Evolutionary conservation across 2,329 filamentous ascomycete genomes (phyloP), one percentile per base, ranked within the genome.

Genomic region (Arthrinium phaeospermum): DNA sequence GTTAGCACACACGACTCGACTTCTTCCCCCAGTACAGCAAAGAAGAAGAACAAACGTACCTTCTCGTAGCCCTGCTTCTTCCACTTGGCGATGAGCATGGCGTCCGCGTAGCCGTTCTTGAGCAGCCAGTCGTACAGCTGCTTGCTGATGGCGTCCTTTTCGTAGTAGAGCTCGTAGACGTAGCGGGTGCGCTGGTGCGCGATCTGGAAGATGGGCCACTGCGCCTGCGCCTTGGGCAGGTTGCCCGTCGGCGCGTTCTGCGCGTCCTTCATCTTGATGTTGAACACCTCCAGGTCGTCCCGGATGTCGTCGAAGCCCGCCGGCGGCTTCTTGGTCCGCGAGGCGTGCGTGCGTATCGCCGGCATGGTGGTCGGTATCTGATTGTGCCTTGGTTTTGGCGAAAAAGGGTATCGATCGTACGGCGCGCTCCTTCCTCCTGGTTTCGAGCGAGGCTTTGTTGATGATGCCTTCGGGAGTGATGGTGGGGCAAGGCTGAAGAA

Each of bases 31-130:
- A n/a, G 37, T 67, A 22, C 3, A n/a, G n/a, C 8, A 27, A 68
- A 70, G 70, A 73, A 30, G 46, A 10, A 74, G 16, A 64, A 6
- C 49, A 30, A 12, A 41, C 34, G 41, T 82, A 94, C 94, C 91
- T 98, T 98, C 84, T 99, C 96, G 80, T 99, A 99, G 22, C 96
- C 96, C 79, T 97, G 93, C 86, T 99, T 99, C 90, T 99, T 99
- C 96, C 96, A 99, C 86, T 99, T 99, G 19, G 96, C 96, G 80
- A 99, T 98, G 80, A 99, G 86, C 86, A 95, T 96, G 67, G 94
- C 91, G 83, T 99, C 96, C 6, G 95, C 96, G 81, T 99, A 98
- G 69, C 92, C 92, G 81, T 99, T 98, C 89, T 99, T 99, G 73
- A 99, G 86, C 75, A 98, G 86, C 92, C 94, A 99, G 77, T 98